Base-by-base conservation (phyloP, 2,329 filamentous ascomycete species). In the Thelonectria rubi region DNA sequence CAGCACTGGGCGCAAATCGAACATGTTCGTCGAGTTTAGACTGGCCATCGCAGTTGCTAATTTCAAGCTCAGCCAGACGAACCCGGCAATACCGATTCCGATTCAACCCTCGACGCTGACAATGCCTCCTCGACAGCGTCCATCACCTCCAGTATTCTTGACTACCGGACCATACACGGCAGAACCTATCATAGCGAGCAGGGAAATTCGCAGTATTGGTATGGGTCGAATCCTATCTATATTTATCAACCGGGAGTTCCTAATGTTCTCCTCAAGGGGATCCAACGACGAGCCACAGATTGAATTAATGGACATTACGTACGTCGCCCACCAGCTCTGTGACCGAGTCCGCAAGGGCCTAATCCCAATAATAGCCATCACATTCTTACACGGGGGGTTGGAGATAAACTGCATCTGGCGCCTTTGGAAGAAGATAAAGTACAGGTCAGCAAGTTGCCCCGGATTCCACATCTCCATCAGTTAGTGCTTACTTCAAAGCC, bases 121-220 rank as follows among this genome's bases (percentile, higher is more conserved):
- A 15, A 37, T 37, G 34, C 12, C 10, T 69, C 62, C 47, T 69
- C 67, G 0, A 70, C 64, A 2, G 67, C 65, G 1, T 71, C 69
- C 0, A 49, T 71, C 5, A 56, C 56, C 9, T 68, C 66, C 0
- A 71, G 64, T 14, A 71, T 71, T 3, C 60, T 71, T 0, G 55
- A 69, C 10, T 71, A 70, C 20, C 56, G 69, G 2, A 70, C 57
- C 0, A 65, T 70, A 0, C 65, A 71, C 12, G 69, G 69, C 1
- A 61, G 68, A 7, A 69, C 69, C 0, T 71, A 68, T 15, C 62
- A 71, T 1, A 69, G 67, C 17, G 68, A 69, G 11, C 69, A 68
- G 6, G 62, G 66, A 0, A 56, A 61, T 55, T 61, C 67, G 5
- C 72, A 72, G 2, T 74, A 74, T 18, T 74, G 72, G 71, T 66